Base-by-base conservation (phyloP, 768 basidiomycete species). In the Auriscalpium orientale region DNA sequence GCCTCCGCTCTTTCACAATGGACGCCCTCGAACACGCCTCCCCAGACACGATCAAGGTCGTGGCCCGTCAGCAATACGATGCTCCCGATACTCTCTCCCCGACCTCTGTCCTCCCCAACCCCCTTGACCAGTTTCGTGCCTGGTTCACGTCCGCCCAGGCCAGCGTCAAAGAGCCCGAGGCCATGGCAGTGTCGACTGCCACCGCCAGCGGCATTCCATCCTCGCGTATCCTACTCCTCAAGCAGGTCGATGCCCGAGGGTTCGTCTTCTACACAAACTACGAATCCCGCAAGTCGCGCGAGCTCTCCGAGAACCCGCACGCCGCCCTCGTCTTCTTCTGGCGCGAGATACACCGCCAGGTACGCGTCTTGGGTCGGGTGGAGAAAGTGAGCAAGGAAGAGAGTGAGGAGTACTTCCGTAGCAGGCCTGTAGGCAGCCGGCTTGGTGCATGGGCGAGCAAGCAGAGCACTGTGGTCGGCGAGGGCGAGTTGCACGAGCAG, bases 181-280 rank as follows among this genome's bases (percentile, higher is more conserved):
- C 89, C 8, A 89, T 97, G 84, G 77, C 84, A 4, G 71, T 94
- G 52, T 85, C 87, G 50, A 92, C 91, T 51, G 81, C 82, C 10
- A 83, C 88, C 1, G 67, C 79, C 15, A 61, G 71, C 1, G 92
- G 89, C 37, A 80, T 94, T 59, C 95, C 95, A 22, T 92, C 91
- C 38, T 83, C 87, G 11, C 84, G 95, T 61, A 80, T 91, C 70
- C 94, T 98, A 54, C 84, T 98, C 57, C 83, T 98, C 66, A 97
- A 95, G 71, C 82, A 92, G 66, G 82, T 91, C 64, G 97, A 98
- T 74, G 66, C 77, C 34, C 82, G 76, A 54, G 97, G 97, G 51
- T 98, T 98, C 74, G 82, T 95, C 56, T 97, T 98, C 74, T 99
- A 81, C 79, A 98, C 95, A 35, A 99, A 99, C 72, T 98, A 98